phyloP scores from a whole-genome alignment of 2,329 filamentous ascomycete genomes.

The Colletotrichum agaves region DNA sequence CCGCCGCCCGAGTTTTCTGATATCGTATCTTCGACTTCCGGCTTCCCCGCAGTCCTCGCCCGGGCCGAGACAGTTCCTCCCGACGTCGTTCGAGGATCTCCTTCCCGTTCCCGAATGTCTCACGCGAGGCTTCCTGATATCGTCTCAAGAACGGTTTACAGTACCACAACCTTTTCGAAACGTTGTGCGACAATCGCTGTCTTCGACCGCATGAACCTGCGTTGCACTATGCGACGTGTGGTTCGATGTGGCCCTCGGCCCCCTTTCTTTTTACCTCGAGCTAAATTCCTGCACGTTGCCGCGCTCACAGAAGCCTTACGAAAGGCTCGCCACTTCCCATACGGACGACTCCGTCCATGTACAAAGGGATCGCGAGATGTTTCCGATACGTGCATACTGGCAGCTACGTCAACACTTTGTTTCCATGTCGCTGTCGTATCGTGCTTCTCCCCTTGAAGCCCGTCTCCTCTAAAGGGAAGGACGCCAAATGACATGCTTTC shows the following conservation, averaged over 20 bases:
- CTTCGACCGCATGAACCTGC: background rate
- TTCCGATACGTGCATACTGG: no score
- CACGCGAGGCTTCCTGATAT: background rate
- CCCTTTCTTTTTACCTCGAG: background rate
- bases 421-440: no score
- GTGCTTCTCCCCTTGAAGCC: no score
- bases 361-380: background rate
- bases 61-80: slow-evolving; percentile 1
- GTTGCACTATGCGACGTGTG: background rate
- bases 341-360: background rate
- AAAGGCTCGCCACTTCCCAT: no score
- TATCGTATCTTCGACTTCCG: background rate
- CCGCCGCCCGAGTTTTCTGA: background rate
- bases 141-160: background rate
- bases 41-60: background rate
- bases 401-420: no score
- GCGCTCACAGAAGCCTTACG: no score
- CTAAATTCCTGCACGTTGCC: background rate
- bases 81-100: background rate
- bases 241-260: background rate
- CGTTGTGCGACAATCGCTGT: background rate
- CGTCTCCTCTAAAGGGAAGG: no score
- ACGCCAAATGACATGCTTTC: no score
- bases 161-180: background rate
- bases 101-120: background rate